Base-by-base conservation (phyloP, 2,329 filamentous ascomycete species). In the Helicocarpus griseus region DNA sequence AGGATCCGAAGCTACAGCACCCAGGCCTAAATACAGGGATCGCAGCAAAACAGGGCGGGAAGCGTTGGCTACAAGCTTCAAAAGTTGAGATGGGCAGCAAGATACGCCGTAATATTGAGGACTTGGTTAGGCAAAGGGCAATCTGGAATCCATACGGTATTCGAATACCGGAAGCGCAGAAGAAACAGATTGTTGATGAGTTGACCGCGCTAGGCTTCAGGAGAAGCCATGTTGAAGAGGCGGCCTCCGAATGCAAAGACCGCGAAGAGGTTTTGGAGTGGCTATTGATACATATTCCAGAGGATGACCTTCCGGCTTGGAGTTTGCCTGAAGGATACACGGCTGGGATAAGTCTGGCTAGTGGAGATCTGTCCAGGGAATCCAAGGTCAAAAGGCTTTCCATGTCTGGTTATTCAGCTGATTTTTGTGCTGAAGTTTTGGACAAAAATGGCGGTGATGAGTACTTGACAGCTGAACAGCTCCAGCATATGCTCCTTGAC, bases 281-380 rank as follows among this genome's bases (percentile, higher is more conserved):
- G 93, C 77, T 98, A 14, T 78, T 98, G 46, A 90, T 97, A 48
- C 91, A 98, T 68, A 89, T 98, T 2, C 93, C 93, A 1, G 93
- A 98, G 65, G 93, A 98, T 64, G 93, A 97, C 62, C 73, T 97
- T n/a, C 93, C 93, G 1, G 76, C 80, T 5, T 97, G 91, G 89
- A 88, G 88, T 60, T 73, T 98, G 39, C 93, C 93, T 0, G 90
- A 94, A 69, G 87, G 84, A 55, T 98, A 98, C 66, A 83, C 87
- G 9, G 91, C 90, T 26, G 93, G 93, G 21, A 84, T 97, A 24
- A 89, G 85, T 41, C 83, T 98, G 57, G 91, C 84, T 1, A 86
- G 86, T 48, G 86, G 83, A 5, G 86, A 96, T 64, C 68, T 96
- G 54, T 87, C 82, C 64, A 81, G 82, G 58, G 90, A 97, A 65